Evolutionary conservation across 352 stramenopile species (phyloP), one percentile per base, ranked within the genome.

Genomic region (Phytophthora agathidicida): DNA sequence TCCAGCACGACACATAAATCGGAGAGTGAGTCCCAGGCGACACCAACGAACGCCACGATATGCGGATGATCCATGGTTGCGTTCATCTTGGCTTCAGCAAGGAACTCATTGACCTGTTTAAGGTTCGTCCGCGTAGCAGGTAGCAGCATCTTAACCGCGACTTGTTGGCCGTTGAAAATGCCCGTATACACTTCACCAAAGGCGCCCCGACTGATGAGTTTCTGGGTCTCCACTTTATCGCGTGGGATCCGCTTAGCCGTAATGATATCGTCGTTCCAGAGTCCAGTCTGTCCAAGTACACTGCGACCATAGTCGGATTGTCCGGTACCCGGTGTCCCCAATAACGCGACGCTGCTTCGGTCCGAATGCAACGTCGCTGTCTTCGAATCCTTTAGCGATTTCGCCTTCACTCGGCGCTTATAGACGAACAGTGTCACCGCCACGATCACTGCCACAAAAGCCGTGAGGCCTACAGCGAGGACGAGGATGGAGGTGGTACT

Each of bases 21-120:
- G 5, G 36, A 63, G 28, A 74, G 54, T 9, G 60, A 64, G 23
- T 74, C 73, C 74, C 77, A 88, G 5, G 79, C 76, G 4, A 87
- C 76, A 8, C 76, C 79, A 4, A 87, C 49, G 28, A 89, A 87
- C 1, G 30, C 32, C 7, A 89, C 76, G 13, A 89, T 79, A 28
- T 74, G 65, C 7, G 67, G 49, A 30, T 89, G 79, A 3, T 84
- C 69, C 32, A 89, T 52, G 8, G 39, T 58, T 0, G 74, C 64
- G 42, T 82, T 80, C 38, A 83, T 58, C 41, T 80, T 78, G 11
- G 84, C 68, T 45, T 89, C 79, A 2, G 50, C 47, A 8, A 79
- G 43, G 23, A 86, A 82, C 1, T 68, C 58, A 22, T 76, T 68
- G 3, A 83, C 75, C 9, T 83, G 59, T 22, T 70, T 61, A 6